Evolutionary conservation across 1,284 basidiomycete species (phyloP).

Genomic region (Trichosporon inkin): DNA sequence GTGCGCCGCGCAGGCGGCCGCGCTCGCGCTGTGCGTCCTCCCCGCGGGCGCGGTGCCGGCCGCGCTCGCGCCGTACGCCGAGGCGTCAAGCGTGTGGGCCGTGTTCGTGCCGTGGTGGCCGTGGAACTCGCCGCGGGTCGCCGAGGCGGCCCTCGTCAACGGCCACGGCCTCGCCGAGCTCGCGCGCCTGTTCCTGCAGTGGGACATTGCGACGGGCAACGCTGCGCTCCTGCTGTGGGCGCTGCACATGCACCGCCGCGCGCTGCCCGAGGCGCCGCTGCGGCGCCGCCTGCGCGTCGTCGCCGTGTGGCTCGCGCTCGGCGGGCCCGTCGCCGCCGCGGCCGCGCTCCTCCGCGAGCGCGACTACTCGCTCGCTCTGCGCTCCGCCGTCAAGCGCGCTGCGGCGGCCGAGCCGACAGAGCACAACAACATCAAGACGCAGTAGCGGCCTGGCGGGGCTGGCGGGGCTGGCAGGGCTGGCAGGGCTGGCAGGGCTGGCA

Average conservation of each 20-base stretch:
- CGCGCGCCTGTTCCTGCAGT: neutral
- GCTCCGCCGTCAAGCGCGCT: neutral
- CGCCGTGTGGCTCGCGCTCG: neutral
- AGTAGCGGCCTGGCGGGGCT: neutral
- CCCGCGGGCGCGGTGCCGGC: neutral
- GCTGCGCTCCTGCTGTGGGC: neutral
- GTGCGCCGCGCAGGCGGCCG: neutral
- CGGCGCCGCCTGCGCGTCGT: neutral
- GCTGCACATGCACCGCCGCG: conserved; percentile 1
- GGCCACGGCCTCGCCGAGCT: neutral
- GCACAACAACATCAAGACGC: neutral
- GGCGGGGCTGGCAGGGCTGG: too few relatives aligned
- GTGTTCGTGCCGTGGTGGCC: neutral
- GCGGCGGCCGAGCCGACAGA: neutral
- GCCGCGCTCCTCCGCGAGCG: neutral
- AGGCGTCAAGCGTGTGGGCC: neutral
- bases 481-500: too few relatives aligned
- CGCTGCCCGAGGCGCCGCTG: neutral
- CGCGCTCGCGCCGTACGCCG: neutral
- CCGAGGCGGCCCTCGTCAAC: neutral
- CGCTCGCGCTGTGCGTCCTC: neutral
- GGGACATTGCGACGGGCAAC: neutral
- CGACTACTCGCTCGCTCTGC: neutral
- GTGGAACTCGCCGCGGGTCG: conserved; percentile 1
- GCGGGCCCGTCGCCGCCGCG: neutral